These are phyloP conservation scores for Suhomyces bokatorum DNA, from an alignment of 1,139 yeast species.

Conservation along the genomic window DNA sequence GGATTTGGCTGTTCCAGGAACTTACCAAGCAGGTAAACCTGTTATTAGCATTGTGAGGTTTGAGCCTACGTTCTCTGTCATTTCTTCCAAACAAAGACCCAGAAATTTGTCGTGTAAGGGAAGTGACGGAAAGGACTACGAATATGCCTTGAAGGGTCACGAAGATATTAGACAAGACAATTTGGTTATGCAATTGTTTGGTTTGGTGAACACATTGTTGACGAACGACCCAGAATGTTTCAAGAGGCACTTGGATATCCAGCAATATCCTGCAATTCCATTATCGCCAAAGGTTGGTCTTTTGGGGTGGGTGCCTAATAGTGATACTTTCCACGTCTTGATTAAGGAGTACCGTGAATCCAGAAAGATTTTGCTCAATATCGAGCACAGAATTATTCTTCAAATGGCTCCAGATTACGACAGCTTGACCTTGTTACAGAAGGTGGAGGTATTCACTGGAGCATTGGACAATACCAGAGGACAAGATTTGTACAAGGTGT, in stretches of 20 bases:
- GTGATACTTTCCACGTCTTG: slow-evolving; percentile 93
- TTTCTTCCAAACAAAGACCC: slow-evolving; percentile 95
- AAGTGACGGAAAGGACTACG: slow-evolving; percentile 88
- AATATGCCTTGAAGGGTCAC: slow-evolving; percentile 84
- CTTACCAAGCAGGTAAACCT: slow-evolving; percentile 83
- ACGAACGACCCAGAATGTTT: slow-evolving; percentile 93
- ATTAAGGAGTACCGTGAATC: slow-evolving; percentile 92
- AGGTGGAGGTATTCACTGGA: slow-evolving; percentile 94
- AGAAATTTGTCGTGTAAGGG: slow-evolving; percentile 78
- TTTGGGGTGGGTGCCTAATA: slow-evolving; percentile 95
- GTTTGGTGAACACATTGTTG: slow-evolving; percentile 86
- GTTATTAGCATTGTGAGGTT: slow-evolving; percentile 70
- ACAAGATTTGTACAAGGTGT: slow-evolving; percentile 89
- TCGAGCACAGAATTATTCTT: slow-evolving; percentile 92
- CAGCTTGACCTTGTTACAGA: slow-evolving; percentile 79
- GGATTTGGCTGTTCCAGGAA: slow-evolving; percentile 92
- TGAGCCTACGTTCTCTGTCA: slow-evolving; percentile 84
- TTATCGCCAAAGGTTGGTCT: slow-evolving; percentile 96
- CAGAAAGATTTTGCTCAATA: slow-evolving; percentile 82
- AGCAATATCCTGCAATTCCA: slow-evolving; percentile 89
- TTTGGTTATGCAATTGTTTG: slow-evolving; percentile 96
- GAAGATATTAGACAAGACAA: slow-evolving; percentile 98
- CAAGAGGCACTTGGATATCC: slow-evolving; percentile 92
- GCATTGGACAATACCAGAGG: slow-evolving; percentile 96
- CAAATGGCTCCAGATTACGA: slow-evolving; percentile 99